Percentiles rank a stretch among this genome's conserved stretches.
These are phyloP conservation scores for Globisporangium alternatum DNA, from an alignment of 352 stramenopile genomes.

Conservation along the genomic window DNA sequence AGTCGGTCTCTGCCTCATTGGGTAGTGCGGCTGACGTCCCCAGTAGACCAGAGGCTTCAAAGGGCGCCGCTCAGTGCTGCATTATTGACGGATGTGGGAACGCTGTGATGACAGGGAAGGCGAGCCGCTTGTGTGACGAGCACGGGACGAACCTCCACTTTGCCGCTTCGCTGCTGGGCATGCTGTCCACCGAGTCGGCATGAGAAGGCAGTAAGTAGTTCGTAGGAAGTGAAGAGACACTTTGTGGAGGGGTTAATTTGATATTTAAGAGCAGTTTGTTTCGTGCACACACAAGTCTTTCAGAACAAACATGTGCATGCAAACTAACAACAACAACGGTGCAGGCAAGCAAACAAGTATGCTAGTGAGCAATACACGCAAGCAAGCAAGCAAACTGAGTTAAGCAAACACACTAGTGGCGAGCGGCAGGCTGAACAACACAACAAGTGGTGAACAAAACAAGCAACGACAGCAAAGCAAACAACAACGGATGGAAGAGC, in stretches of 20 bases:
- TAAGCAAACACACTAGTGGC: too few species aligned
- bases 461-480: background rate
- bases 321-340: too few species aligned
- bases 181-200: conserved; percentile 4
- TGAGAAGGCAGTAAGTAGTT: conserved; percentile 2
- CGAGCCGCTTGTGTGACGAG: conserved; percentile 15
- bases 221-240: background rate
- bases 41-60: background rate
- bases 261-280: conserved; percentile 2
- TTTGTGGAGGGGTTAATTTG: background rate
- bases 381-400: too few species aligned
- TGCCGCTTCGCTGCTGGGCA: conserved; percentile 18
- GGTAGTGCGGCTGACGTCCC: too few species aligned
- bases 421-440: background rate
- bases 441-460: background rate
- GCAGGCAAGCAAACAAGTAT: too few species aligned
- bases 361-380: too few species aligned
- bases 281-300: background rate
- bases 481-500: background rate
- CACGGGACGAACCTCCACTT: conserved; percentile 15
- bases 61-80: background rate
- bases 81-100: conserved; percentile 11
- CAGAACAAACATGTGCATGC: too few species aligned
- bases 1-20: background rate
- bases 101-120: background rate